These are phyloP conservation scores for Teunomyces barrocoloradensis DNA, from an alignment of 805 yeast genomes.

Conservation along the genomic window DNA sequence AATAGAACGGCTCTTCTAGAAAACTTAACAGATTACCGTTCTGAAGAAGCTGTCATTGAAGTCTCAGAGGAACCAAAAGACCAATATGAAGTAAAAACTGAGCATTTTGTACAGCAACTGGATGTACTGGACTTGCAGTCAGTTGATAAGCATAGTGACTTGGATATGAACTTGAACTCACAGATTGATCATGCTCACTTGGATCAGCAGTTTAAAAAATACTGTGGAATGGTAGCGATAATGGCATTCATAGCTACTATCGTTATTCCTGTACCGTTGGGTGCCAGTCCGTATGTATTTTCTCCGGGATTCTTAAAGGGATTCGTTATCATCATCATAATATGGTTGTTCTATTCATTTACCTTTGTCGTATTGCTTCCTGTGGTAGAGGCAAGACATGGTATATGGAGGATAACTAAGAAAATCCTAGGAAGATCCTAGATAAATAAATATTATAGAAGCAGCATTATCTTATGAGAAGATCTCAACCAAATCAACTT, in stretches of 20 bases:
- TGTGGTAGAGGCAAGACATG: slow-evolving; percentile 21
- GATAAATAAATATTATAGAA: neutral
- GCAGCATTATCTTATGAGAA: neutral
- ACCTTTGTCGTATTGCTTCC: slow-evolving; percentile 29
- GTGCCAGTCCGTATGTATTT: slow-evolving; percentile 33
- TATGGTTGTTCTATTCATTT: slow-evolving; percentile 36
- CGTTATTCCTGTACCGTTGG: slow-evolving; percentile 33
- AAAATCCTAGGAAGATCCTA: neutral
- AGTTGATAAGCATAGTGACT: neutral
- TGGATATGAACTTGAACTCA: slow-evolving; percentile 22
- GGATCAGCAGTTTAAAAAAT: slow-evolving; percentile 28
- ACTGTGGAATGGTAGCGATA: slow-evolving; percentile 19
- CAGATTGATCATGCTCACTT: slow-evolving; percentile 22
- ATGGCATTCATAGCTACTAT: slow-evolving; percentile 22
- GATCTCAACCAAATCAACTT: neutral
- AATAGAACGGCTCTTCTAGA: slow-evolving; percentile 26
- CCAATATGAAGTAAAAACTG: neutral
- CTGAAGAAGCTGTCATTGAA: neutral
- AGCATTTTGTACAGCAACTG: neutral
- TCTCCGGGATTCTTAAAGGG: slow-evolving; percentile 29
- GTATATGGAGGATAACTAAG: slow-evolving; percentile 6
- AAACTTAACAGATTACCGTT: slow-evolving; percentile 1
- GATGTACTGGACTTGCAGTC: slow-evolving; percentile 1
- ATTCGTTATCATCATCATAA: slow-evolving; percentile 26
- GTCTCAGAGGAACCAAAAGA: neutral